Evolutionary conservation across 2,329 filamentous ascomycete species (phyloP), one percentile per base, ranked within the genome.

Genomic region (Paraphaeosphaeria minitans): DNA sequence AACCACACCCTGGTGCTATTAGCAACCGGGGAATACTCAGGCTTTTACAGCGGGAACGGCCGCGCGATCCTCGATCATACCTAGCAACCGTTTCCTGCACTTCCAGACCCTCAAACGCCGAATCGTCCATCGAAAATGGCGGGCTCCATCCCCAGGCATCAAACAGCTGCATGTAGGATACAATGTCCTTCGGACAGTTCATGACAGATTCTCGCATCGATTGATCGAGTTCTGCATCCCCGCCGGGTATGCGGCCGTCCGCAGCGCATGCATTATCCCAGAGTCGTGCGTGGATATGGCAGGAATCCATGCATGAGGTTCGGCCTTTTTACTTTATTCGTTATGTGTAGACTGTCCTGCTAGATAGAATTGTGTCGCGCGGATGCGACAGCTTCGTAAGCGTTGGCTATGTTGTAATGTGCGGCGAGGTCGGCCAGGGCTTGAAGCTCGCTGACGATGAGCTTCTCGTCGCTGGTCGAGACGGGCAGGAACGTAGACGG

Each of bases 1-100:
- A 55, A 29, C 52, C 52, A 55, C 8, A 27, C 33, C 27, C 41
- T 31, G 1, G 52, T 27, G 8, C 8, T 7, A 47, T 55, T 41
- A 14, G 43, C 24, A 21, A 56, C 35, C 13, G 53, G 45, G 31
- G 50, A 56, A 50, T 56, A 56, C 31, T n/a, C n/a, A 27, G 45
- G 33, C 7, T 45, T 35, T 14, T 56, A 35, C 3, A 56, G n/a
- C n/a, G 45, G 53, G 43, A 56, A 56, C 9, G 33, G 53, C 5
- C 53, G 43, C 27, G 45, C 53, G 10, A 50, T 21, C 13, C 45
- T 41, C 12, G 53, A 49, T 43, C 45, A 56, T 2, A n/a, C n/a
- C n/a, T n/a, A 56, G 33, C 16, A 56, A 14, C 14, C 31, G 19
- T 10, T 8, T 56, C 53, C 9, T 24, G 43, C 4, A 56, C 35